A percentile compares a stretch with the other conserved stretches of the same genome.
Conservation (phyloP, 1,139 yeast species). For the Martiniozyma asiatica region DNA sequence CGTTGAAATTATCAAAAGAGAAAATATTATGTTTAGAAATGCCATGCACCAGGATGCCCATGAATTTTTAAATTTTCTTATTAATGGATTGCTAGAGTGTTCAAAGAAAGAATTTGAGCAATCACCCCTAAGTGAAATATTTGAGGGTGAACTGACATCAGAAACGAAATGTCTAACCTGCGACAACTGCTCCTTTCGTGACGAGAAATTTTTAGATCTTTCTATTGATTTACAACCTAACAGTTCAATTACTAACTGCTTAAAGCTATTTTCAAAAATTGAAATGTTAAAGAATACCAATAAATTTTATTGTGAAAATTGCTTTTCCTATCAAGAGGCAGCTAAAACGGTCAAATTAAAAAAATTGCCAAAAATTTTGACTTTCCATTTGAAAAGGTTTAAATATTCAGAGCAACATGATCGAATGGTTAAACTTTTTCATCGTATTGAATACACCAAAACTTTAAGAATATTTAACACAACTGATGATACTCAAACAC, state of each 20-base stretch:
- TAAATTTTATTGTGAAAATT: constrained; percentile 85
- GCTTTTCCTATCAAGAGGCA: constrained; percentile 90
- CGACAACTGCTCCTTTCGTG: constrained; percentile 74
- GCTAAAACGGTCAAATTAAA: constrained; percentile 81
- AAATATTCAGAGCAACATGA: constrained; percentile 79
- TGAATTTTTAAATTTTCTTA: constrained; percentile 78
- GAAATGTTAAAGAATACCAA: constrained; percentile 81
- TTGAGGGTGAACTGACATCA: constrained; percentile 77
- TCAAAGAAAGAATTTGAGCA: constrained; percentile 18
- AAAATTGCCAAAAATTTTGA: constrained; percentile 63
- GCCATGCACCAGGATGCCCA: constrained; percentile 98
- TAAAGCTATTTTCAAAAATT: constrained; percentile 70
- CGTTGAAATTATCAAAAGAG: constrained; percentile 63
- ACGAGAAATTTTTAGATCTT: constrained; percentile 78
- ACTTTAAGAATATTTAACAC: constrained; percentile 66
- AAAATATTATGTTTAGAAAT: constrained; percentile 75
- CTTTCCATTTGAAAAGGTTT: constrained; percentile 81
- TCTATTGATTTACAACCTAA: constrained; percentile 76
- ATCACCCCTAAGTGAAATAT: constrained; percentile 30
- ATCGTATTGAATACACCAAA: constrained; percentile 72
- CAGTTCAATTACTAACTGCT: constrained; percentile 61
- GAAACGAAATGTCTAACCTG: constrained; percentile 87
- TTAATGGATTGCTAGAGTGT: constrained; percentile 78
- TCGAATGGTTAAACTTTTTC: constrained; percentile 75
- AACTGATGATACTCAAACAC: constrained; percentile 34